phyloP scores from a whole-genome alignment of 257 asterid genomes.

The Penstemon newberryi region DNA sequence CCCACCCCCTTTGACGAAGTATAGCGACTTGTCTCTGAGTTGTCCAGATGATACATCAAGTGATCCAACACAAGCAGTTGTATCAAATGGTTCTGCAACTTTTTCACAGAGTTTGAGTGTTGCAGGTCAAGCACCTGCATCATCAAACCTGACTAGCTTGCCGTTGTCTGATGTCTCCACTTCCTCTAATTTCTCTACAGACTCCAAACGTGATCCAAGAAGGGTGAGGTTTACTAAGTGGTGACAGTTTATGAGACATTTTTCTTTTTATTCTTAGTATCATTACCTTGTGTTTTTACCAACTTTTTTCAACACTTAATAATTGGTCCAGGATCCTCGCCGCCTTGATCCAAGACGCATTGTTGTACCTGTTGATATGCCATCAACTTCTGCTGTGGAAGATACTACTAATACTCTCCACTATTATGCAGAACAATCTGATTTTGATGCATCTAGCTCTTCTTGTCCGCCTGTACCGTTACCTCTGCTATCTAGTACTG shows the following conservation, averaged over 20 bases:
- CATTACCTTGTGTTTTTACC: slow-evolving; percentile 11
- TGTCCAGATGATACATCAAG: slow-evolving; percentile 48
- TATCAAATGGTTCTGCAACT: slow-evolving; percentile 58
- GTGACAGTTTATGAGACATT: slow-evolving; percentile 23
- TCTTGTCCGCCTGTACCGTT: slow-evolving; percentile 34
- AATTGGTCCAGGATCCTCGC: slow-evolving; percentile 83
- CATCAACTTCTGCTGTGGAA: slow-evolving; percentile 50
- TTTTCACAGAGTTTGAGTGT: slow-evolving; percentile 42
- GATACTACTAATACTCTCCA: slow-evolving; percentile 48
- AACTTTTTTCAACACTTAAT: slow-evolving; percentile 26
- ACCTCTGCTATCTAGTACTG: slow-evolving; percentile 40
- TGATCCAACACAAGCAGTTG: slow-evolving; percentile 44
- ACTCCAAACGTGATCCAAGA: slow-evolving; percentile 94
- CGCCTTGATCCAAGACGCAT: slow-evolving; percentile 92
- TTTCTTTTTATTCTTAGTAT: slow-evolving; percentile 20
- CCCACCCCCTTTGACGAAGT: slow-evolving; percentile 55
- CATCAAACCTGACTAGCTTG: slow-evolving; percentile 37
- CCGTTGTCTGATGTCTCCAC: slow-evolving; percentile 51
- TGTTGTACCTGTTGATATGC: slow-evolving; percentile 54
- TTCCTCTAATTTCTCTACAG: slow-evolving; percentile 52
- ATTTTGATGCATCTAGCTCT: slow-evolving; percentile 47
- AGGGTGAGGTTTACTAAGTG: slow-evolving; percentile 60
- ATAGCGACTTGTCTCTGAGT: slow-evolving; percentile 35
- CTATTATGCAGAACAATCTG: slow-evolving; percentile 42
- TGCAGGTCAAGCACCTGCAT: slow-evolving; percentile 46